These are phyloP conservation scores for Quercus glauca DNA, from an alignment of 306 rosid genomes.

Conservation along the genomic window DNA sequence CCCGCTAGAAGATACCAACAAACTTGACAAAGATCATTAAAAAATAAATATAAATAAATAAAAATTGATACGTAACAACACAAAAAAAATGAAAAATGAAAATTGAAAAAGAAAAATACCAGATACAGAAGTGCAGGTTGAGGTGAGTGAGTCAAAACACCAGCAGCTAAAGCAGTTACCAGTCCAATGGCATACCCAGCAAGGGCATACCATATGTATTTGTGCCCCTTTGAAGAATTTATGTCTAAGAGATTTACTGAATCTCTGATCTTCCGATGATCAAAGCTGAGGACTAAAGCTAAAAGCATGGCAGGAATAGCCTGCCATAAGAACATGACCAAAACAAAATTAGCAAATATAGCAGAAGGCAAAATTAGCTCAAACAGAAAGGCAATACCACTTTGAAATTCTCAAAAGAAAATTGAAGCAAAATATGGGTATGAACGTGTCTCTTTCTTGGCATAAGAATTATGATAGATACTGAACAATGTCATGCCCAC, in stretches of 20 bases:
- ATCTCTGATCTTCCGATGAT: slow-evolving; percentile 75
- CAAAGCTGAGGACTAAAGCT: slow-evolving; percentile 93
- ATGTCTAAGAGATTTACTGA: slow-evolving; percentile 64
- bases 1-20: not conserved
- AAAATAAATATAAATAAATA: too few relatives aligned
- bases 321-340: slow-evolving; percentile 34
- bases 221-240: slow-evolving; percentile 86
- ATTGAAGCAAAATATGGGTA: not conserved
- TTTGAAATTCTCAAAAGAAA: not conserved
- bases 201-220: slow-evolving; percentile 96
- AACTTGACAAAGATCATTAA: not conserved
- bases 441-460: not conserved
- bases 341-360: not conserved
- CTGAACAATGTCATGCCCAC: not conserved
- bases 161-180: slow-evolving; percentile 87
- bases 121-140: slow-evolving; percentile 97
- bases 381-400: not conserved
- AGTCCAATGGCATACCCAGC: slow-evolving; percentile 96
- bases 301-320: slow-evolving; percentile 97
- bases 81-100: not conserved
- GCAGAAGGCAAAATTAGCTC: not conserved
- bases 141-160: slow-evolving; percentile 86
- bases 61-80: not conserved
- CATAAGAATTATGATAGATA: not conserved
- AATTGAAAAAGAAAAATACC: slow-evolving; percentile 44